Evolutionary conservation across 176 grass and related monocot species (phyloP).

Genomic region (Triticum turgidum): DNA sequence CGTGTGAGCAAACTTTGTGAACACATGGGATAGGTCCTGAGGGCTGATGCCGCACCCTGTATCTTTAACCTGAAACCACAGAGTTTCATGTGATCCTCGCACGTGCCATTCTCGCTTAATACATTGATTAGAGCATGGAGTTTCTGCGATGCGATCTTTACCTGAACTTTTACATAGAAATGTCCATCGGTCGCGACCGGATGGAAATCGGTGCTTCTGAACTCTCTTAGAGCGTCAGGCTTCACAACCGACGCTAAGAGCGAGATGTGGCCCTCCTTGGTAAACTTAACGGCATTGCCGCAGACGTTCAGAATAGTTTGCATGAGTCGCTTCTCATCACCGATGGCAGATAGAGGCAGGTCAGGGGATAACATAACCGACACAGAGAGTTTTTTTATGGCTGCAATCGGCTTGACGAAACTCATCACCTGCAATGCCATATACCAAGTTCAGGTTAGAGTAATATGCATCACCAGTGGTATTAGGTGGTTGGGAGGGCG

Average conservation of each 20-base stretch:
- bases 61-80: background rate
- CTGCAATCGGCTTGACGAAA: slow-evolving; percentile 9
- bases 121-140: background rate
- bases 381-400: slow-evolving; percentile 23
- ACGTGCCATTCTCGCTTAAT: background rate
- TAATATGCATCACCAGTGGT: background rate
- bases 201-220: slow-evolving; percentile 50
- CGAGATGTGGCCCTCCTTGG: slow-evolving; percentile 66
- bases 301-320: slow-evolving; percentile 62
- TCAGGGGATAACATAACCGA: slow-evolving; percentile 50
- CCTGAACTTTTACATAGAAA: slow-evolving; percentile 66
- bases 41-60: background rate
- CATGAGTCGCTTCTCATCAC: slow-evolving; percentile 66
- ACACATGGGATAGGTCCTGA: background rate
- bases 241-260: slow-evolving; percentile 44
- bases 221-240: slow-evolving; percentile 53
- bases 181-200: slow-evolving; percentile 42
- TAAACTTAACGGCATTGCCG: slow-evolving; percentile 73
- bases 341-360: slow-evolving; percentile 47
- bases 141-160: background rate
- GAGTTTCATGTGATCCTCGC: background rate
- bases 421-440: slow-evolving; percentile 17
- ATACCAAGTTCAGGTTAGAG: slow-evolving; percentile 32
- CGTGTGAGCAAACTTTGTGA: background rate
- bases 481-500: background rate